A percentile compares a stretch with the other conserved stretches of the same genome.
Conservation (phyloP, 306 rosid species). For the Quercus agrifolia region DNA sequence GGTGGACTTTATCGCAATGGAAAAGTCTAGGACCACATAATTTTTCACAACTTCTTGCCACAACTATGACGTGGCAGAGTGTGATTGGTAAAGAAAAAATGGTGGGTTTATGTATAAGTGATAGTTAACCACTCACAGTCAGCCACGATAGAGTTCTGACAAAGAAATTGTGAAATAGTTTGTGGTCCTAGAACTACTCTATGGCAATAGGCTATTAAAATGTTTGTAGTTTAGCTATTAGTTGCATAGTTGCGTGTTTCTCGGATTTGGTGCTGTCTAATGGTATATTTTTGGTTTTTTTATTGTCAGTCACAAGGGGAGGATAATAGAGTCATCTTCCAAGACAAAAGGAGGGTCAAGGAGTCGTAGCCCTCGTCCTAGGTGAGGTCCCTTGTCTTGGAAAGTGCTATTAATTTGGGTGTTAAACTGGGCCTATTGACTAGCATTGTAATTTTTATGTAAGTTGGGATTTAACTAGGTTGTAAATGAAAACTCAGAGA, state of each 20-base stretch:
- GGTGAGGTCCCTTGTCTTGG: conserved; percentile 32
- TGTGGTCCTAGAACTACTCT: not conserved
- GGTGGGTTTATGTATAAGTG: too few species aligned
- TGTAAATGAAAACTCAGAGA: not conserved
- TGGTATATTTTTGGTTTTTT: not conserved
- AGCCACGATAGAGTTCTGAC: too few species aligned
- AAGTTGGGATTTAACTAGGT: not conserved
- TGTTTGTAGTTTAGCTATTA: not conserved
- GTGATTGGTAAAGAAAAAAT: too few species aligned
- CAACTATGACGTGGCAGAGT: too few species aligned
- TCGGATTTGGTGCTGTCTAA: not conserved
- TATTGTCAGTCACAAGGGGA: conserved; percentile 52
- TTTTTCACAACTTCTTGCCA: too few species aligned
- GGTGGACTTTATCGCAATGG: not conserved
- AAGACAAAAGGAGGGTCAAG: conserved; percentile 46
- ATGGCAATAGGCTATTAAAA: too few species aligned
- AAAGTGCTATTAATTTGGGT: not conserved
- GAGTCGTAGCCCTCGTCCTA: conserved; percentile 74
- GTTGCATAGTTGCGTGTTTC: not conserved
- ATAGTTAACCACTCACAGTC: too few species aligned
- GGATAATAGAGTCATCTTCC: conserved; percentile 49
- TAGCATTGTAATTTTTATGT: not conserved
- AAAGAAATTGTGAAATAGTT: too few species aligned
- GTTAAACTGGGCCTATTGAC: not conserved
- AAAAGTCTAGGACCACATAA: too few species aligned